phyloP scores from a whole-genome alignment of 148 eudicot genomes.

The Camellia sinensis region DNA sequence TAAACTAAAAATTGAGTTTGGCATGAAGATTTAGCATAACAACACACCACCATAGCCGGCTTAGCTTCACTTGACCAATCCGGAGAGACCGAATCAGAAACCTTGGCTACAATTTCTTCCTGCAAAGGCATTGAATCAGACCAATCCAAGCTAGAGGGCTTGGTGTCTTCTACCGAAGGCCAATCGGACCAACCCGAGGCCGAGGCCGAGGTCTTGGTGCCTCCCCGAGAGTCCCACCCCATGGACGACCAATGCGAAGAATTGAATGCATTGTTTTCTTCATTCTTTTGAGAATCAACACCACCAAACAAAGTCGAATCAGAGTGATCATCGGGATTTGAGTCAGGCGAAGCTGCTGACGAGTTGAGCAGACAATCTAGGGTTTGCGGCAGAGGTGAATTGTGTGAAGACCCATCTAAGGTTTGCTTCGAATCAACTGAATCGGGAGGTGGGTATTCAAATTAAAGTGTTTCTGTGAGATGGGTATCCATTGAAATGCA shows the following conservation, averaged over 20 bases:
- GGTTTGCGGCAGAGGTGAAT: conserved; percentile 16
- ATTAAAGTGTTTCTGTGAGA: conserved; percentile 2
- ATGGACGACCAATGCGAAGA: conserved; percentile 8
- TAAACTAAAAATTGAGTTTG: background rate
- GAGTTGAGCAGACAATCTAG: conserved; percentile 6
- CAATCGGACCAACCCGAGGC: conserved; percentile 3
- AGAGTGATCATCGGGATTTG: background rate
- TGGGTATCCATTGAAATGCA: conserved; percentile 11
- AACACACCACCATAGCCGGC: conserved; percentile 41
- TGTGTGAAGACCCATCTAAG: background rate
- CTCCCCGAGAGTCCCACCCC: background rate
- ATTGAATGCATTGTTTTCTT: background rate
- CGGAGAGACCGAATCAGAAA: background rate
- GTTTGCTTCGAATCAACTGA: conserved; percentile 13
- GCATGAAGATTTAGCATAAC: background rate
- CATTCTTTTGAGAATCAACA: background rate
- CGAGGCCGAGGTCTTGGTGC: background rate
- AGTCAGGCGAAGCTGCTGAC: background rate
- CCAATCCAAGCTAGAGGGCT: background rate
- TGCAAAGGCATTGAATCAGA: background rate
- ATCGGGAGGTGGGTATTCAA: conserved; percentile 8
- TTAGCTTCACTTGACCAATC: conserved; percentile 19
- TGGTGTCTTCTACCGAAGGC: background rate
- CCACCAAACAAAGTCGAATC: background rate
- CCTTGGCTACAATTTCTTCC: conserved; percentile 1